Evolutionary conservation across 192 early-diverging fungal genomes (phyloP).

Genomic region (Gryganskiella cystojenkinii): DNA sequence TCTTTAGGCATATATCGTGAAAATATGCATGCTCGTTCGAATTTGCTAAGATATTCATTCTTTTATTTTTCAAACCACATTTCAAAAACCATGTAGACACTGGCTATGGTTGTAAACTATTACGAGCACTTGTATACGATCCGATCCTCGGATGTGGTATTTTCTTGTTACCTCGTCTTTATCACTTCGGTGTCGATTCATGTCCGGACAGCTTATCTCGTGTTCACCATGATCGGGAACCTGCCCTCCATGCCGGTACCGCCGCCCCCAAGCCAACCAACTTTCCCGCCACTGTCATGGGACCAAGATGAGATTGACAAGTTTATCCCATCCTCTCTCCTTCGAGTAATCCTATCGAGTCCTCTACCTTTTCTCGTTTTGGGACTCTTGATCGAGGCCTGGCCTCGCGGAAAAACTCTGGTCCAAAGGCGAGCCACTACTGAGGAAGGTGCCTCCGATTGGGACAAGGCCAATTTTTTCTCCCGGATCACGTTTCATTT

Average conservation of each 20-base stretch:
- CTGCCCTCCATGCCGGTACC: too few relatives aligned
- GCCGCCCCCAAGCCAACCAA: too few relatives aligned
- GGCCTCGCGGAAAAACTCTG: conserved; percentile 16
- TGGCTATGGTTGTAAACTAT: conserved; percentile 14
- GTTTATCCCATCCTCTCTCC: too few relatives aligned
- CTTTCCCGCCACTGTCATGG: too few relatives aligned
- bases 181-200: conserved; percentile 17
- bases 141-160: conserved; percentile 29
- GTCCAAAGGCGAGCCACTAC: conserved; percentile 13
- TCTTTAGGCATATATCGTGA: too few relatives aligned
- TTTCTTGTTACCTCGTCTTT: conserved; percentile 9
- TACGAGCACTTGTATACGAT: conserved; percentile 30
- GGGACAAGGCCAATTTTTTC: conserved; percentile 25
- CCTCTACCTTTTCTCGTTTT: neutral
- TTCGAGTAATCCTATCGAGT: too few relatives aligned
- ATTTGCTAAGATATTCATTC: neutral
- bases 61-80: neutral
- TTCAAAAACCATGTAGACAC: neutral
- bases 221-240: too few relatives aligned
- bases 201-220: neutral
- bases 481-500: conserved; percentile 21
- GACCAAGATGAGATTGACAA: neutral
- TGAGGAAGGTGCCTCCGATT: neutral
- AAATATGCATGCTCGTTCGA: too few relatives aligned
- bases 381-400: conserved; percentile 28